Evolutionary conservation across 2,329 filamentous ascomycete species (phyloP).

Genomic region (Colletotrichum sp.): DNA sequence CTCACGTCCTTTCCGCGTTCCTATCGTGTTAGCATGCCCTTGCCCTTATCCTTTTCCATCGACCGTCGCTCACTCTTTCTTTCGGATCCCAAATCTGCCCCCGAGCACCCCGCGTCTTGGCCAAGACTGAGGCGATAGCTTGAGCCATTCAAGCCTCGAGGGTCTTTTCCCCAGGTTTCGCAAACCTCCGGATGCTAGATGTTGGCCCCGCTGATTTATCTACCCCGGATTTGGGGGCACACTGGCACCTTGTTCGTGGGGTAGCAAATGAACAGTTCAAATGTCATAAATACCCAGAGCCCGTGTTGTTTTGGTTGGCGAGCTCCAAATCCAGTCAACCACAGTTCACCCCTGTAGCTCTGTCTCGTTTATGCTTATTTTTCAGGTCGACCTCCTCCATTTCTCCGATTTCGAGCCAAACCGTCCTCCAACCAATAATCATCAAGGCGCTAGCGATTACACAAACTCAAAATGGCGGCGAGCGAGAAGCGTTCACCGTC

Average conservation of each 20-base stretch:
- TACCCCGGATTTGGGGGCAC: constrained; percentile 9
- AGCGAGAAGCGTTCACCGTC: constrained; percentile 14
- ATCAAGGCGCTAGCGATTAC: background rate
- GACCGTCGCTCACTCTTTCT: background rate
- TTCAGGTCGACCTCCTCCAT: background rate
- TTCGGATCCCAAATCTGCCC: background rate
- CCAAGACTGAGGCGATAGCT: background rate
- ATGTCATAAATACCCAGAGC: constrained; percentile 16
- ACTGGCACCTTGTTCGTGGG: background rate
- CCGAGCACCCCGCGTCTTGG: constrained; percentile 5
- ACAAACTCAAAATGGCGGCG: background rate
- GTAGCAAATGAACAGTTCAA: background rate
- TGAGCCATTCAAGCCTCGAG: background rate
- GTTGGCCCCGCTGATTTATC: constrained; percentile 2
- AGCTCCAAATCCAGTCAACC: background rate
- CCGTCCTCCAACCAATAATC: background rate
- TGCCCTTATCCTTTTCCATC: background rate
- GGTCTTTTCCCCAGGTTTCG: background rate
- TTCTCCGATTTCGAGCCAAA: background rate
- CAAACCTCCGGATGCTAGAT: constrained; percentile 5
- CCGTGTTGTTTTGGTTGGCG: background rate
- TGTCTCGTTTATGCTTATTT: constrained; percentile 12
- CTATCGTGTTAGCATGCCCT: background rate
- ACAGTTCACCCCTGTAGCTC: background rate
- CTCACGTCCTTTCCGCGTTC: background rate